Percentiles rank a stretch among this genome's conserved stretches.
These are phyloP conservation scores for Lycium ferocissimum DNA, from an alignment of 257 asterid genomes.

Conservation along the genomic window DNA sequence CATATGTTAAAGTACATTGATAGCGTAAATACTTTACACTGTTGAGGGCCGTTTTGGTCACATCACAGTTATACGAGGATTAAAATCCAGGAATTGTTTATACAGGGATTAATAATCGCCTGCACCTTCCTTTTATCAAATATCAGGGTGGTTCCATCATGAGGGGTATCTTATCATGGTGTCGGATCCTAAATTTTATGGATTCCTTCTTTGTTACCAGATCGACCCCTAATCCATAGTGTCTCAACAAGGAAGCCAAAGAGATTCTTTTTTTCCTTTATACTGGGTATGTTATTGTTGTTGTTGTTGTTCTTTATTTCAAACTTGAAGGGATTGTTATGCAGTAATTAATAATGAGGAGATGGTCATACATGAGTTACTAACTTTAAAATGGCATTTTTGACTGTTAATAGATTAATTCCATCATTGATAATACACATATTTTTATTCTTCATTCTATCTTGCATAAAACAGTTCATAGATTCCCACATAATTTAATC, in stretches of 20 bases:
- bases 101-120: too few relatives aligned
- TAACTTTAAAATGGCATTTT: neutral
- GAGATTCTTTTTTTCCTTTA: neutral
- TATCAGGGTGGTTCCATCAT: too few relatives aligned
- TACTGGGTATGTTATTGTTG: neutral
- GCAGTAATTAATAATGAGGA: too few relatives aligned
- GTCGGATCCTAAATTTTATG: neutral
- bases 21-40: neutral
- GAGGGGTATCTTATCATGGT: too few relatives aligned
- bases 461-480: too few relatives aligned
- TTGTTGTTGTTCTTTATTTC: too few relatives aligned
- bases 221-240: neutral
- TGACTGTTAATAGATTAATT: neutral
- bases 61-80: neutral
- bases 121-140: too few relatives aligned
- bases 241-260: neutral
- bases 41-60: neutral
- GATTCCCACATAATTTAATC: too few relatives aligned
- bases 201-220: neutral
- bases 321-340: too few relatives aligned
- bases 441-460: too few relatives aligned
- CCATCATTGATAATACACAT: neutral
- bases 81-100: neutral
- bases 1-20: neutral
- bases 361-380: too few relatives aligned